phyloP scores from a whole-genome alignment of 1,139 yeast genomes.

The Spathaspora sp. region DNA sequence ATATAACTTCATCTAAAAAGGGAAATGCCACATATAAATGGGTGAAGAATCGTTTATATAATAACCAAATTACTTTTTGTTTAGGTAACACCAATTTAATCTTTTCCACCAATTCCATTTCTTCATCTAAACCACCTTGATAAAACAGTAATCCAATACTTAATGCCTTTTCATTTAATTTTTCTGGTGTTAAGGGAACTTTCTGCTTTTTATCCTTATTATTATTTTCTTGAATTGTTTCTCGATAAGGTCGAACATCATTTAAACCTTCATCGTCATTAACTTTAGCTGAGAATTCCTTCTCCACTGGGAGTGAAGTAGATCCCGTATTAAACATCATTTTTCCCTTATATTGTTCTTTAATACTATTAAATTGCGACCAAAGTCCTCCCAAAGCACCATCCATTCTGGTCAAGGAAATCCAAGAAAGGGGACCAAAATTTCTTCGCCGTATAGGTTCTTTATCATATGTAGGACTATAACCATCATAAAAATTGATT shows the following conservation, averaged over 20 bases:
- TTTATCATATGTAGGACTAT: conserved; percentile 24
- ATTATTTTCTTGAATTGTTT: conserved; percentile 8
- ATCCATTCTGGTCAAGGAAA: conserved; percentile 30
- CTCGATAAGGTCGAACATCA: conserved; percentile 21
- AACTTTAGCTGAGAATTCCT: conserved; percentile 14
- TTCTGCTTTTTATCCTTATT: neutral
- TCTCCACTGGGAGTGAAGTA: conserved; percentile 9
- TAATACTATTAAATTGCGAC: conserved; percentile 12
- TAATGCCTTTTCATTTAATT: conserved; percentile 24
- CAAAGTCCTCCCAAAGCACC: conserved; percentile 17
- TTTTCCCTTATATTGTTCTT: conserved; percentile 9
- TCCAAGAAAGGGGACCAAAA: conserved; percentile 40
- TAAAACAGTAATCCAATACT: conserved; percentile 30
- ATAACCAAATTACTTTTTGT: conserved; percentile 43
- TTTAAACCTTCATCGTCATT: conserved; percentile 21
- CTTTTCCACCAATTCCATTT: conserved; percentile 27
- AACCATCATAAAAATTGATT: conserved; percentile 34
- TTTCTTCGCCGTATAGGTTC: conserved; percentile 25
- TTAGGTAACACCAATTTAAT: conserved; percentile 45
- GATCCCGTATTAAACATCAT: conserved; percentile 5
- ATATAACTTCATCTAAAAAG: conserved; percentile 41
- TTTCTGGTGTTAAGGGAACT: neutral
- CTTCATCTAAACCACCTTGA: conserved; percentile 33
- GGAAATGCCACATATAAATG: conserved; percentile 49
- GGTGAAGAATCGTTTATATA: conserved; percentile 44